Evolutionary conservation across 306 rosid genomes (phyloP), one percentile per base, ranked within the genome.

Genomic region (Astragalus glycyphyllos): DNA sequence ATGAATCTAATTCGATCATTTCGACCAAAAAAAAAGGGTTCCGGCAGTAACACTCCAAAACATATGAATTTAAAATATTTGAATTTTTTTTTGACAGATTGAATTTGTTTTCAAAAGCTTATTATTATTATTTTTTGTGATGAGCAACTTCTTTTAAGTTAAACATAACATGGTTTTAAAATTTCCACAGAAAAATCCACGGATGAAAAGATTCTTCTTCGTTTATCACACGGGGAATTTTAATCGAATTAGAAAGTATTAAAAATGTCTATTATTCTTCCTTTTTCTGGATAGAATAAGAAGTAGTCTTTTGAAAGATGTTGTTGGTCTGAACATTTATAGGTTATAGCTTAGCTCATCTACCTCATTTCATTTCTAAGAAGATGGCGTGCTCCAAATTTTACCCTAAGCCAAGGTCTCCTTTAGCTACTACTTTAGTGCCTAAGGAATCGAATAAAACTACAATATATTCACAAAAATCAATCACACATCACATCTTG

Each of bases 381-480:
- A 71, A 3, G 60, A 32, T 64, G 49, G 67, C 26, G 38, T 51
- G 16, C 69, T 57, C 2, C 46, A 55, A 29, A 45, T 55, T 49
- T 15, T 26, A 64, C 68, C 35, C 31, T 15, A 71, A 66, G 42
- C 31, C 11, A 71, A 66, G 42, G 34, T 60, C 65, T 68, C 49
- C 68, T 53, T 68, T 61, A 16, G 3, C 50, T 34, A n/a, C 67
- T 53, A n/a, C 67, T 53, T 68, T 68, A 59, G 59, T 53, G 62
- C n/a, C 65, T 55, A 62, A 35, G 50, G 68, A 68, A 68, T 69
- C 35, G 50, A 62, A 74, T 74, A 63, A 60, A 62, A 60, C 35
- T 11, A n/a, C n/a, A n/a, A n/a, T n/a, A n/a, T n/a, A n/a, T n/a
- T 40, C 58, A 60, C 68, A 54, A 60, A 20, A 53, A 45, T 68